A percentile compares a stretch with the other conserved stretches of the same genome.
phyloP scores from a whole-genome alignment of 116 monocot species.

The Trichopus zeylanicus region DNA sequence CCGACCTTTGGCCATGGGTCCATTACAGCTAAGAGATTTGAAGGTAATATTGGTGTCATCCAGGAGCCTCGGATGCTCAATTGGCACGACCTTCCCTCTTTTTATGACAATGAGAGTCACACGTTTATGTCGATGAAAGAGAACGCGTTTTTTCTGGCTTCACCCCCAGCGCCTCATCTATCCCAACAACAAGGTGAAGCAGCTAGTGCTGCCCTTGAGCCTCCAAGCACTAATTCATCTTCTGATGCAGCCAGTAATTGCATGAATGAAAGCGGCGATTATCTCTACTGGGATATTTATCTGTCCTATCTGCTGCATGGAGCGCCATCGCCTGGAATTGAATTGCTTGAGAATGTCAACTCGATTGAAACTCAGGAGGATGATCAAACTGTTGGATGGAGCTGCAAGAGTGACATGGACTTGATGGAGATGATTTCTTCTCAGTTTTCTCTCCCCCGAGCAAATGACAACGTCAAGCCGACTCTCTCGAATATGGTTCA shows the following conservation, averaged over 20 bases:
- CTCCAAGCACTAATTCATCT: neutral
- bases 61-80: neutral
- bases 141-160: neutral
- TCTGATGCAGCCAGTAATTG: no score
- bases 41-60: neutral
- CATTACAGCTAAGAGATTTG: neutral
- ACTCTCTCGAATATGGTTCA: no score
- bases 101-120: neutral
- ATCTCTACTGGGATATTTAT: no score
- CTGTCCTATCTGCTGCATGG: no score
- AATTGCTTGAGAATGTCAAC: neutral
- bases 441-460: conserved; percentile 11
- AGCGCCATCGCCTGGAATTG: neutral
- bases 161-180: no score
- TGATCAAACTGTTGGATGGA: neutral
- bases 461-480: no score
- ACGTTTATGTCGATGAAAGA: conserved; percentile 3
- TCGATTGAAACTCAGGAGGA: neutral
- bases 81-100: neutral
- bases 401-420: conserved; percentile 37
- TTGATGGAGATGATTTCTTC: conserved; percentile 44
- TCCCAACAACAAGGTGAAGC: no score
- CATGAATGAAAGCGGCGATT: no score
- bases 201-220: neutral
- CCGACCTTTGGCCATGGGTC: no score